Conservation (phyloP, 768 basidiomycete genomes). For the Lactifluus volemus region DNA sequence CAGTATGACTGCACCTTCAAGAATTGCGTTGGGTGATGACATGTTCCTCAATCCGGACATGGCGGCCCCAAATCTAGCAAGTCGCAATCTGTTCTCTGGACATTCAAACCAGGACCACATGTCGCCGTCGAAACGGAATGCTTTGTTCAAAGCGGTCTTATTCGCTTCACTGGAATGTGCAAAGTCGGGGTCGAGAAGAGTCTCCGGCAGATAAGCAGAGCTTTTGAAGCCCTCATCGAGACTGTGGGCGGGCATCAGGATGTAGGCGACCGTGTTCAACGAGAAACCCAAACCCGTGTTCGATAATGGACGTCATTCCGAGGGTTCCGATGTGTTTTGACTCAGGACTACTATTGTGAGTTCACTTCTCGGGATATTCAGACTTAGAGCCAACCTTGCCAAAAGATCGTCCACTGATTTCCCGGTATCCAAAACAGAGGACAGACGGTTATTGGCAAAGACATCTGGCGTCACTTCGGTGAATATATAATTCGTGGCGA, state of each 20-base stretch:
- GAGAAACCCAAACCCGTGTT: neutral
- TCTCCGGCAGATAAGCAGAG: conserved; percentile 20
- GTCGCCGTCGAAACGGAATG: neutral
- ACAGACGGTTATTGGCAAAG: conserved; percentile 25
- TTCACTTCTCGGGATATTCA: neutral
- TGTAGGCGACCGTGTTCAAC: neutral
- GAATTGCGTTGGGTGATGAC: neutral
- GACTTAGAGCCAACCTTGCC: neutral
- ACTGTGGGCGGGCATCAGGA: neutral
- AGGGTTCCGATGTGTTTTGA: conserved; percentile 19
- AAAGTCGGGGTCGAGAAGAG: conserved; percentile 13
- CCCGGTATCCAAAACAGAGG: conserved; percentile 23
- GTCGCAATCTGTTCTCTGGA: conserved; percentile 1
- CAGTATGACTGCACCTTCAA: neutral
- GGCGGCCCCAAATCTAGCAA: neutral
- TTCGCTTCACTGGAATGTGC: neutral
- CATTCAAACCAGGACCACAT: neutral
- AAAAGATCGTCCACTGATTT: conserved; percentile 20
- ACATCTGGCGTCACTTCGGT: conserved; percentile 22
- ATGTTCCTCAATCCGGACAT: conserved; percentile 5
- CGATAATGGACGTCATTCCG: neutral
- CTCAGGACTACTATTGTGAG: conserved; percentile 1
- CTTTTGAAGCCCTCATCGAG: conserved; percentile 22
- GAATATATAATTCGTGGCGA: conserved; percentile 27
- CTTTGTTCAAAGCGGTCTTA: conserved; percentile 1